These are phyloP conservation scores for Penicillium silybi DNA, from an alignment of 495 filamentous ascomycete genomes.

Conservation along the genomic window DNA sequence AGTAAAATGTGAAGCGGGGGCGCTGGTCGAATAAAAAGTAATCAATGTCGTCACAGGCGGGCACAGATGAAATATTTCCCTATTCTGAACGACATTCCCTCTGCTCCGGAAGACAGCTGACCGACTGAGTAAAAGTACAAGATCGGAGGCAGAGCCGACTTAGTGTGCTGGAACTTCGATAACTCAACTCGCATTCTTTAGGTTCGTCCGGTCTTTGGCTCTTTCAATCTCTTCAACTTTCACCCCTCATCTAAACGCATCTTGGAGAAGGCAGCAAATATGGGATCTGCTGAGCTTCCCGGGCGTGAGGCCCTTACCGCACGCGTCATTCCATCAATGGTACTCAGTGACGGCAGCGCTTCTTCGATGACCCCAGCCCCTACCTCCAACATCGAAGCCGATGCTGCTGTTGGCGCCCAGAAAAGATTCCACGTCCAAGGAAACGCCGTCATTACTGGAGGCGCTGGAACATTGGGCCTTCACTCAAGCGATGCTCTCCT, in stretches of 20 bases:
- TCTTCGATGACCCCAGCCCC: slow-evolving; percentile 49
- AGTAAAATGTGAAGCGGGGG: too few species aligned
- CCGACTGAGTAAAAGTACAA: background rate
- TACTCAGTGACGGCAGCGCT: slow-evolving; percentile 47
- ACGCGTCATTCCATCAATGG: slow-evolving; percentile 58
- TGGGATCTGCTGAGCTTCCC: slow-evolving; percentile 2
- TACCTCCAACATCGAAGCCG: slow-evolving; percentile 36
- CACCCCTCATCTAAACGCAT: background rate
- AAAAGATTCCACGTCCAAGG: slow-evolving; percentile 59
- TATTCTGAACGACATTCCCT: background rate
- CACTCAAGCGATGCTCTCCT: slow-evolving; percentile 58
- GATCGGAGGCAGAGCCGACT: background rate
- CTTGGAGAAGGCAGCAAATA: background rate
- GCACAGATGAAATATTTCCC: background rate
- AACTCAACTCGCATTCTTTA: background rate
- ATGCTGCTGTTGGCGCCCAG: slow-evolving; percentile 43
- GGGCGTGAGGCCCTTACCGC: slow-evolving; percentile 49
- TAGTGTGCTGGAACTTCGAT: background rate
- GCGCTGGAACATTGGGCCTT: slow-evolving; percentile 63
- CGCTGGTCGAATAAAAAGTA: too few species aligned
- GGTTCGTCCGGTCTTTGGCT: background rate
- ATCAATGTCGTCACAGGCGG: too few species aligned
- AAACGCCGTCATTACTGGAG: slow-evolving; percentile 67
- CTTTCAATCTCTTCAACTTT: background rate
- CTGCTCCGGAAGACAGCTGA: background rate